These are phyloP conservation scores for Calonectria hongkongensis DNA, from an alignment of 2,329 filamentous ascomycete species.

Conservation along the genomic window DNA sequence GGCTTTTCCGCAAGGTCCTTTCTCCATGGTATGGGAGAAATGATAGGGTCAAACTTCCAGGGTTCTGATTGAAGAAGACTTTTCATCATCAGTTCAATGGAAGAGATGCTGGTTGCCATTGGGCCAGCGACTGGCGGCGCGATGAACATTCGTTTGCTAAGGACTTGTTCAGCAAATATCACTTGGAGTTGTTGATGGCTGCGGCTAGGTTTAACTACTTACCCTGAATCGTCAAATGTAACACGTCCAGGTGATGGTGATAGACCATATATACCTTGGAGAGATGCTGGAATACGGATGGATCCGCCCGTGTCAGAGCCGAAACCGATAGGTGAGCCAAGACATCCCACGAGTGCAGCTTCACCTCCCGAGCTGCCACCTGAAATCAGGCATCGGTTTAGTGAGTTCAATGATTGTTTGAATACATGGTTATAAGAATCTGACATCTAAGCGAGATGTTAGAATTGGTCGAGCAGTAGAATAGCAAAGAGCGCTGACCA, in stretches of 20 bases:
- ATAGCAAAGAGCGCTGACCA: neutral
- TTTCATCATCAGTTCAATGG: neutral
- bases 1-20: neutral
- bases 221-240: neutral
- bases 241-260: neutral
- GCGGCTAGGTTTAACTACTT: neutral
- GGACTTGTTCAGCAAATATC: no score
- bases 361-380: constrained; percentile 79
- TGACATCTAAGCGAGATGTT: constrained; percentile 37
- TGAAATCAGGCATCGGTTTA: constrained; percentile 74
- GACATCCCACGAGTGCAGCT: constrained; percentile 60
- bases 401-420: constrained; percentile 29
- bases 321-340: constrained; percentile 61
- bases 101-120: neutral
- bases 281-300: constrained; percentile 53
- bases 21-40: neutral
- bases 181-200: no score
- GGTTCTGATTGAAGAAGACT: neutral
- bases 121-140: neutral
- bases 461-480: neutral
- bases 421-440: neutral
- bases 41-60: neutral
- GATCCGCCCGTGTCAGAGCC: constrained; percentile 63
- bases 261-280: constrained; percentile 53
- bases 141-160: no score